Evolutionary conservation across 257 asterid genomes (phyloP).

Genomic region (Solanum chiquidenum): DNA sequence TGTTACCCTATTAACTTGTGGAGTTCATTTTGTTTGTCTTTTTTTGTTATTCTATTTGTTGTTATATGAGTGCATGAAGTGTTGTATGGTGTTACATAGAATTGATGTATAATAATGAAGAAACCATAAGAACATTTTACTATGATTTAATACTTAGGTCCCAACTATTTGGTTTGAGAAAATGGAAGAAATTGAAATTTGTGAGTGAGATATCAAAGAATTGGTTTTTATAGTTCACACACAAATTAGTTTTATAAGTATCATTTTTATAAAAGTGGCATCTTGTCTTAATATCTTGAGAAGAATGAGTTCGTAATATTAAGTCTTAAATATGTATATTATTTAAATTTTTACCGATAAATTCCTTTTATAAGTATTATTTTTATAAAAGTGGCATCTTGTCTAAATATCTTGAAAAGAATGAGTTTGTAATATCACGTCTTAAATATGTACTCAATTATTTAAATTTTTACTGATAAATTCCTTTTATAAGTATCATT

Average conservation of each 20-base stretch:
- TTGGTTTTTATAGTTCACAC: not conserved
- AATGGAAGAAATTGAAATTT: not conserved
- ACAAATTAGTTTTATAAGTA: not conserved
- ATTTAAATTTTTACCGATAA: too few relatives aligned
- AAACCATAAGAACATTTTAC: not conserved
- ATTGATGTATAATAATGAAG: conserved; percentile 27
- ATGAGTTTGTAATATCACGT: too few relatives aligned
- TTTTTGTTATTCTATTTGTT: not conserved
- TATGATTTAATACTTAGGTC: not conserved
- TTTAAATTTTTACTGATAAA: too few relatives aligned
- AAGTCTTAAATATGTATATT: too few relatives aligned
- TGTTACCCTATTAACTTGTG: conserved; percentile 4
- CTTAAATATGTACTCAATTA: too few relatives aligned
- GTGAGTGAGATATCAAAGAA: not conserved
- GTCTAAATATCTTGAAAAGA: too few relatives aligned
- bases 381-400: too few relatives aligned
- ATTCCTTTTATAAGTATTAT: too few relatives aligned
- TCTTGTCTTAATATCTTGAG: too few relatives aligned
- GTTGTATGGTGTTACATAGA: conserved; percentile 8
- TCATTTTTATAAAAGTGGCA: not conserved
- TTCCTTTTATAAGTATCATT: too few relatives aligned
- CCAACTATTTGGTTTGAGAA: not conserved
- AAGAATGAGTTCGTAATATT: too few relatives aligned
- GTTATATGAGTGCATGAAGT: conserved; percentile 17
- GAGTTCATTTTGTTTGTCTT: conserved; percentile 5